Percentiles rank a stretch among this genome's conserved stretches.
Evolutionary conservation across 768 basidiomycete genomes (phyloP).

Genomic region (Hericium erinaceus): DNA sequence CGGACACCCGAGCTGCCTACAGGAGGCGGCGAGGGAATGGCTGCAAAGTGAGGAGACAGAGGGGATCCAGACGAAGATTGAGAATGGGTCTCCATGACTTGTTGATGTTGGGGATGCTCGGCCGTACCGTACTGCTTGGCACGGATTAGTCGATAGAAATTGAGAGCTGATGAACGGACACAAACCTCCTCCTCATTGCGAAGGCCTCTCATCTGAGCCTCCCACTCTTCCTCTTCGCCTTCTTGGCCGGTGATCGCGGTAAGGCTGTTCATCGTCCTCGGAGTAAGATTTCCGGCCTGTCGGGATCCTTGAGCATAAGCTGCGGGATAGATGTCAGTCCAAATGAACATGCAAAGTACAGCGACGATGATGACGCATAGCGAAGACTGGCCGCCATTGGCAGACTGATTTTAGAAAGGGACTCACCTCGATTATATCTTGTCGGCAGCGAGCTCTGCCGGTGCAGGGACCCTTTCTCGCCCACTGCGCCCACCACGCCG

Average conservation of each 20-base stretch:
- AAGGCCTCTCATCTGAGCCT: constrained; percentile 50
- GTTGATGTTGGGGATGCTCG: constrained; percentile 30
- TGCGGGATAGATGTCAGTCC: constrained; percentile 2
- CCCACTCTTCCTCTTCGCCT: constrained; percentile 86
- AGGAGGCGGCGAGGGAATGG: constrained; percentile 63
- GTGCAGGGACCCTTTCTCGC: constrained; percentile 15
- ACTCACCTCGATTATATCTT: constrained; percentile 13
- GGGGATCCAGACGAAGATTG: constrained; percentile 41
- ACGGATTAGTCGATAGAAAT: neutral
- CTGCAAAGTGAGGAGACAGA: constrained; percentile 52
- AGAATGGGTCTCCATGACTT: constrained; percentile 39
- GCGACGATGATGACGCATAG: neutral
- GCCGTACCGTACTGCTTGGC: constrained; percentile 1
- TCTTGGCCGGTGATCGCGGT: constrained; percentile 81
- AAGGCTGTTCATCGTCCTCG: constrained; percentile 72
- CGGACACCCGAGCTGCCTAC: constrained; percentile 43
- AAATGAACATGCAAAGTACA: neutral
- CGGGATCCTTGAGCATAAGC: constrained; percentile 14
- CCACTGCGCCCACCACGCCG: constrained; percentile 7
- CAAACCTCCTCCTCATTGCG: constrained; percentile 61
- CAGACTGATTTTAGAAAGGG: neutral
- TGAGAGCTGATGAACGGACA: constrained; percentile 2
- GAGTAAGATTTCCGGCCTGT: constrained; percentile 52
- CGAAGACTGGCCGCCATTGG: neutral
- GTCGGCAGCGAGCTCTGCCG: constrained; percentile 14